Evolutionary conservation across 2,329 filamentous ascomycete species (phyloP).

Genomic region (Colletotrichum australisinense): DNA sequence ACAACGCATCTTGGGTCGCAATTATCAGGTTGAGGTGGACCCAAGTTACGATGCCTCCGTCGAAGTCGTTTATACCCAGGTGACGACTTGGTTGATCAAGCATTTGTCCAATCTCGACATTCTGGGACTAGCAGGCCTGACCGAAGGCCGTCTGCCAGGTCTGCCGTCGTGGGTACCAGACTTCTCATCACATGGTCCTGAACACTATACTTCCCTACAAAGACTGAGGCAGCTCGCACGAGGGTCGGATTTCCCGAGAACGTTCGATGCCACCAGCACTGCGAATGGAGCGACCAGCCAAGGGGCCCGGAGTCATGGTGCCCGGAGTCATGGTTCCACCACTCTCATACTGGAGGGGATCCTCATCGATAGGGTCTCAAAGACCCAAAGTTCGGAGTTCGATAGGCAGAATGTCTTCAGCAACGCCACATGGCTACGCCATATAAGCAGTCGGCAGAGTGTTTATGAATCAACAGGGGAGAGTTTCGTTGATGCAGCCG

Average conservation of each 20-base stretch:
- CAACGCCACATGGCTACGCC: constrained; percentile 6
- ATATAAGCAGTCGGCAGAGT: background rate
- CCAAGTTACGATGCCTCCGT: constrained; percentile 6
- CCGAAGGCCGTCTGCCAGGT: background rate
- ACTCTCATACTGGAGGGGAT: background rate
- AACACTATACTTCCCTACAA: constrained; percentile 3
- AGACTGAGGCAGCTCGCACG: background rate
- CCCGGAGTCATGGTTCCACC: background rate
- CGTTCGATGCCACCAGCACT: constrained; percentile 6
- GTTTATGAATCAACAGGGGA: background rate
- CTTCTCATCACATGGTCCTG: constrained; percentile 2
- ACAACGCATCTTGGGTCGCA: constrained; percentile 8
- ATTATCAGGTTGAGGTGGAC: background rate
- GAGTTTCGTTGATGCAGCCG: background rate
- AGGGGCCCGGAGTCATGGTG: background rate
- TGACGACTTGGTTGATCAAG: background rate
- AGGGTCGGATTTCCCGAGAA: background rate
- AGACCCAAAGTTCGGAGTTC: background rate
- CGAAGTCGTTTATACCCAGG: constrained; percentile 10
- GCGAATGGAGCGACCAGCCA: background rate
- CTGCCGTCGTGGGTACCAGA: constrained; percentile 28
- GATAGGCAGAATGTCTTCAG: background rate
- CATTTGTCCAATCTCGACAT: constrained; percentile 24
- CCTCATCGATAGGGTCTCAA: background rate
- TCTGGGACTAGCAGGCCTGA: constrained; percentile 9